Base-by-base conservation (phyloP, 2,329 filamentous ascomycete species). In the Eurotiales sp. region DNA sequence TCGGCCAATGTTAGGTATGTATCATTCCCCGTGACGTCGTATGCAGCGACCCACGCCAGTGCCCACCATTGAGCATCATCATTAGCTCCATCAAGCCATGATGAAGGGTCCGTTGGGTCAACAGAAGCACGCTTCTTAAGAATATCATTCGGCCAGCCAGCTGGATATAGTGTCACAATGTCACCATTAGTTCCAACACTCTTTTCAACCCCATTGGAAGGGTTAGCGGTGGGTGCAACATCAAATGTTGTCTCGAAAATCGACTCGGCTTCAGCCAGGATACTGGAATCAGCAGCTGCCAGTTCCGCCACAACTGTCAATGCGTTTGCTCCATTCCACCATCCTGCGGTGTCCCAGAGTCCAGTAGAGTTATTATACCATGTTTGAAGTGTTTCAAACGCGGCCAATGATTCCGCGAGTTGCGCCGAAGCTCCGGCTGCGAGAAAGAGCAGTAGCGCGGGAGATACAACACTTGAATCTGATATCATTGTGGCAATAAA, bases 51-150 rank as follows among this genome's bases (percentile, higher is more conserved):
- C 77, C 77, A 80, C 19, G 71, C 78, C 7, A 81, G 61, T 3
- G 75, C 76, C 77, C 77, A 77, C 75, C 75, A 77, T 1, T 71
- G 74, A 53, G 80, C 75, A 52, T 81, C 78, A 47, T 81, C 78
- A 58, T 79, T 79, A 23, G 51, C 30, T 4, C 39, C 30, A 8
- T 47, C 51, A 10, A 46, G 39, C 51, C 51, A 52, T 7, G 25
- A 27, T 30, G 45, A 27, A 36, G 51, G 30, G 17, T 49, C 32
- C 22, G 39, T 45, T 14, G 51, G 25, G 27, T 52, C 45, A 36
- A 15, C n/a, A 15, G 21, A 17, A 12, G 44, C 46, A 15, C 37
- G 36, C 17, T 34, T 47, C 21, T 29, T 30, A 12, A 39, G 21
- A 0, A 19, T 22, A 15, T 39, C 19, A 8, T 45, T 3, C 2